These are phyloP conservation scores for Gossypium raimondii DNA, from an alignment of 345 rosid species.

Conservation along the genomic window DNA sequence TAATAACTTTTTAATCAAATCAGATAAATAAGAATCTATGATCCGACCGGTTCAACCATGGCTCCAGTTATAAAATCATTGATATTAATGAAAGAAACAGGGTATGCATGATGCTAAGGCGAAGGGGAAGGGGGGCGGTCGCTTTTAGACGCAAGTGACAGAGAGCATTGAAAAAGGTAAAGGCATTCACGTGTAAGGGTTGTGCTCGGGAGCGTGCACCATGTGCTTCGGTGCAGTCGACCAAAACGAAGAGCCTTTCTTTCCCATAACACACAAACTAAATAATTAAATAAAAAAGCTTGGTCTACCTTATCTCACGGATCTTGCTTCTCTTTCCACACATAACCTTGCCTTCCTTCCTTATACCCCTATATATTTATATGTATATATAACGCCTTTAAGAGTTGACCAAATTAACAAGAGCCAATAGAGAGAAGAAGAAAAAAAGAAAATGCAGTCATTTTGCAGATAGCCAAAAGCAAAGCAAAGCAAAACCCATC, in stretches of 20 bases:
- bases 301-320: conserved; percentile 56
- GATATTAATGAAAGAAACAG: background rate
- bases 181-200: conserved; percentile 39
- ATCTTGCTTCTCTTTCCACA: conserved; percentile 47
- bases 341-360: background rate
- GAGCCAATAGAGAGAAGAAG: background rate
- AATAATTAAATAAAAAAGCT: conserved; percentile 7
- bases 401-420: background rate
- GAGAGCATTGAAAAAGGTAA: background rate
- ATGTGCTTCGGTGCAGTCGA: conserved; percentile 36
- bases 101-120: background rate
- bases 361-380: background rate
- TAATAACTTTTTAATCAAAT: background rate
- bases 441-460: background rate
- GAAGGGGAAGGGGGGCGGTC: background rate
- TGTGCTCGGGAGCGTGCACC: conserved; percentile 31
- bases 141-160: conserved; percentile 11
- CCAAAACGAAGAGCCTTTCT: conserved; percentile 12
- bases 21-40: no score
- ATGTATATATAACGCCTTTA: background rate
- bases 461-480: background rate
- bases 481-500: background rate
- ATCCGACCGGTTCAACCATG: no score
- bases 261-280: conserved; percentile 9
- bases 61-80: no score